Conservation (phyloP, 768 basidiomycete genomes). For the Lactarius vividus region DNA sequence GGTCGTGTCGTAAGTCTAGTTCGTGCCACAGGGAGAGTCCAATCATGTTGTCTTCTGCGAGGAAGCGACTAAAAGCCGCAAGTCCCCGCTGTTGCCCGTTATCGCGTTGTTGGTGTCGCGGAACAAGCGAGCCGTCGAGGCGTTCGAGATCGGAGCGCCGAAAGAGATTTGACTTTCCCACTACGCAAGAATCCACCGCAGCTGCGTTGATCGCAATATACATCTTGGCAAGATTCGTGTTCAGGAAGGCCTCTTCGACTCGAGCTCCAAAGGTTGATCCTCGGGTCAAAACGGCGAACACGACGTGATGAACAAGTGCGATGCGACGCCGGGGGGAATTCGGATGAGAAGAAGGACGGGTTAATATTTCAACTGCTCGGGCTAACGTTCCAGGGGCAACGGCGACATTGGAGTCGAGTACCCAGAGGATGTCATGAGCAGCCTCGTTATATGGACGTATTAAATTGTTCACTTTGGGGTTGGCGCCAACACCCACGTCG, state of each 20-base stretch:
- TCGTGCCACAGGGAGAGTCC: slow-evolving; percentile 92
- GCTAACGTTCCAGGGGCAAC: slow-evolving; percentile 76
- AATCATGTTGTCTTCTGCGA: slow-evolving; percentile 99
- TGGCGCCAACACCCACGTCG: slow-evolving; percentile 81
- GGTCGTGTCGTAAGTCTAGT: slow-evolving; percentile 78
- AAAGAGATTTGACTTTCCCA: slow-evolving; percentile 95
- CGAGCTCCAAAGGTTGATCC: slow-evolving; percentile 69
- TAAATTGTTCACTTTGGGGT: slow-evolving; percentile 98
- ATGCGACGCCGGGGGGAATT: slow-evolving; percentile 46
- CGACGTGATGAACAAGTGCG: slow-evolving; percentile 93
- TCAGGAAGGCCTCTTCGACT: slow-evolving; percentile 91
- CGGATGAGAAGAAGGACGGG: slow-evolving; percentile 37
- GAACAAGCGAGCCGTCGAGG: slow-evolving; percentile 64
- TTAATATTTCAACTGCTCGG: slow-evolving; percentile 78
- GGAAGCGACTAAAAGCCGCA: slow-evolving; percentile 77
- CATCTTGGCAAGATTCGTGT: slow-evolving; percentile 98
- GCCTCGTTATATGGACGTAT: slow-evolving; percentile 80
- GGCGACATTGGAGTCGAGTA: slow-evolving; percentile 90
- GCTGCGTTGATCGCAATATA: slow-evolving; percentile 91
- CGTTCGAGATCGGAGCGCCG: slow-evolving; percentile 83
- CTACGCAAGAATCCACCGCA: slow-evolving; percentile 90
- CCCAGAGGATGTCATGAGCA: slow-evolving; percentile 88
- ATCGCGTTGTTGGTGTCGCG: slow-evolving; percentile 28
- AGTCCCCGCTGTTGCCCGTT: slow-evolving; percentile 51
- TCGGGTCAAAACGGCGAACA: slow-evolving; percentile 76